phyloP scores from a whole-genome alignment of 768 basidiomycete species.

The Neoboletus magnificus region DNA sequence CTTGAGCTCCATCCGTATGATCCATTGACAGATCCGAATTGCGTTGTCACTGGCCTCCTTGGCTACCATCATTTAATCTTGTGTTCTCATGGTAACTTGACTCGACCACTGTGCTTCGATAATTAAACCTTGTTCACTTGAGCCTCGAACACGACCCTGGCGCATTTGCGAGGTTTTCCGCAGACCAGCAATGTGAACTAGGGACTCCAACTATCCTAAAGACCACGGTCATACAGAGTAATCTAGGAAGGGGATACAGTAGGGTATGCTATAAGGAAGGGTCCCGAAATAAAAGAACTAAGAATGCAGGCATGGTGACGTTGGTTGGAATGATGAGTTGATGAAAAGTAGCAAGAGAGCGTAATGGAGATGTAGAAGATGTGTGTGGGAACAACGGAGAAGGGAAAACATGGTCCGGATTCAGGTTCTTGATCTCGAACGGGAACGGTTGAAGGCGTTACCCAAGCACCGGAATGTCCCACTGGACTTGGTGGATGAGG shows the following conservation, averaged over 20 bases:
- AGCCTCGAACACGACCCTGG: not conserved
- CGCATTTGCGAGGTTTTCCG: not conserved
- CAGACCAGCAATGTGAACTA: not conserved
- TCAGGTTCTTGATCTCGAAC: slow-evolving; percentile 18
- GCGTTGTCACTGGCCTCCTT: slow-evolving; percentile 2
- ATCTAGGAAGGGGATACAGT: slow-evolving; percentile 13
- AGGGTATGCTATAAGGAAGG: not conserved
- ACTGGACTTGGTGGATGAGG: slow-evolving; percentile 18
- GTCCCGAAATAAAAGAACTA: not conserved
- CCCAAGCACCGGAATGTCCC: slow-evolving; percentile 21
- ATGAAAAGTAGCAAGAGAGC: slow-evolving; percentile 11
- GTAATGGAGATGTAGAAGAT: slow-evolving; percentile 3
- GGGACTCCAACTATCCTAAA: slow-evolving; percentile 1
- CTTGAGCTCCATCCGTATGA: not conserved
- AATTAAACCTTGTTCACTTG: slow-evolving; percentile 15
- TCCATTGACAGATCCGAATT: not conserved
- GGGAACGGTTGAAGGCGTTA: slow-evolving; percentile 18
- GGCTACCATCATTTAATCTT: slow-evolving; percentile 16
- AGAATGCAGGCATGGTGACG: slow-evolving; percentile 3
- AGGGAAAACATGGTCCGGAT: not conserved
- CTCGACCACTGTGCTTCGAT: not conserved
- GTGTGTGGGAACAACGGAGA: slow-evolving; percentile 3
- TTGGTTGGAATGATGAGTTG: slow-evolving; percentile 13
- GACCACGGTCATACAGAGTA: slow-evolving; percentile 1
- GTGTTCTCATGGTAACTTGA: slow-evolving; percentile 9